A percentile compares a stretch with the other conserved stretches of the same genome.
These are phyloP conservation scores for Dictyostelium firmibasis DNA, from an alignment of 78 protist species.

Conservation along the genomic window DNA sequence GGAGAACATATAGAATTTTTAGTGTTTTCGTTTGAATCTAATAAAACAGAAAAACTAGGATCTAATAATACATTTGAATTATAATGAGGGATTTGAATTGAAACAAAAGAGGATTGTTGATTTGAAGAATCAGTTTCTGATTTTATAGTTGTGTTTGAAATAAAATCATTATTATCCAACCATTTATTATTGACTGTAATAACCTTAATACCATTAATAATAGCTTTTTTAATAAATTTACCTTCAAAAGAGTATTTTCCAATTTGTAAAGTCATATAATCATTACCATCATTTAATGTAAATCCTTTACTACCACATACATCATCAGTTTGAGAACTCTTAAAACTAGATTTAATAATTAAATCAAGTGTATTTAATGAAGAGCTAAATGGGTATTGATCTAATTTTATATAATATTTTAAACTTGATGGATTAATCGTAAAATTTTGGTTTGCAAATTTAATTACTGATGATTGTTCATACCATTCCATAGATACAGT, in stretches of 20 bases:
- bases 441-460: not conserved
- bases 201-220: not conserved
- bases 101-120: not conserved
- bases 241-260: not conserved
- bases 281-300: not conserved
- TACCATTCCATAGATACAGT: not conserved
- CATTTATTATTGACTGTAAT: not conserved
- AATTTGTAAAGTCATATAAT: constrained; percentile 14
- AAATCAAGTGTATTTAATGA: constrained; percentile 11
- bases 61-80: not conserved
- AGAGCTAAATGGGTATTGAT: not conserved
- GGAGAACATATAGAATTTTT: not conserved
- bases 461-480: not conserved
- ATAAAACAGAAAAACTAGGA: not conserved
- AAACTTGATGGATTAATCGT: constrained; percentile 26
- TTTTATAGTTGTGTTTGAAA: not conserved
- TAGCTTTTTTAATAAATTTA: constrained; percentile 13
- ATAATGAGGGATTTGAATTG: not conserved
- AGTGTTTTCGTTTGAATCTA: not conserved
- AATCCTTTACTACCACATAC: not conserved
- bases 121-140: not conserved
- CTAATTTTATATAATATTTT: constrained; percentile 1
- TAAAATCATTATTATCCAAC: not conserved
- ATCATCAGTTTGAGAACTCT: not conserved
- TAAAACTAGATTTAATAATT: not conserved